phyloP scores from a whole-genome alignment of 257 asterid genomes.

The Dorcoceras hygrometricum region DNA sequence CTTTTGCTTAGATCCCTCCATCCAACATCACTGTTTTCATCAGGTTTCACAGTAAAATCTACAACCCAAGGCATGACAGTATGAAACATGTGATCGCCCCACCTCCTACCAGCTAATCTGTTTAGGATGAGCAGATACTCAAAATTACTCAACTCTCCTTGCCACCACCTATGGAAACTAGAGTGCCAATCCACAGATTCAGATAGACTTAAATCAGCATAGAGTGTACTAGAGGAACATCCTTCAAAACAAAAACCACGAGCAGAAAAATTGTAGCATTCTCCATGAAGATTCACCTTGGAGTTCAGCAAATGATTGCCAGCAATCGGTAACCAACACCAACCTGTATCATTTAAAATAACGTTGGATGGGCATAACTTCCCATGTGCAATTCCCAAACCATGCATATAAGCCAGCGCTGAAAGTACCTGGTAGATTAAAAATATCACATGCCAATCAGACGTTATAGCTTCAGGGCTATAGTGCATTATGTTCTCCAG shows the following conservation, averaged over 20 bases:
- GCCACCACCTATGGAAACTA: constrained; percentile 82
- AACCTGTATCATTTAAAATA: constrained; percentile 60
- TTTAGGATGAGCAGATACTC: constrained; percentile 85
- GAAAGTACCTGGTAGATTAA: constrained; percentile 80
- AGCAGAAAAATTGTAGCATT: constrained; percentile 26
- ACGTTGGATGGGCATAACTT: constrained; percentile 63
- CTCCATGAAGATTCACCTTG: constrained; percentile 32
- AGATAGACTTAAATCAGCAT: constrained; percentile 60
- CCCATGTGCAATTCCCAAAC: constrained; percentile 77
- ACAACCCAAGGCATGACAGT: constrained; percentile 94
- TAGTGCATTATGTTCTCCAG: constrained; percentile 71
- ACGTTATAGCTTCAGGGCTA: constrained; percentile 65
- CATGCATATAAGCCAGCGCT: constrained; percentile 77
- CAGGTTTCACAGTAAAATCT: constrained; percentile 78
- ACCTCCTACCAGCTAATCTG: constrained; percentile 87
- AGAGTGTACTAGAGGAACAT: constrained; percentile 60
- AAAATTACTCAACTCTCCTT: constrained; percentile 83
- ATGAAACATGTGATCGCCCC: constrained; percentile 94
- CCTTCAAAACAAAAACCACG: constrained; percentile 39
- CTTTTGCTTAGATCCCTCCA: constrained; percentile 96
- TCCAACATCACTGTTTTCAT: constrained; percentile 59
- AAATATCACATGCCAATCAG: constrained; percentile 70
- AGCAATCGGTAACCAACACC: constrained; percentile 79
- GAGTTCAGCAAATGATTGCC: constrained; percentile 45
- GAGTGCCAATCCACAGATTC: constrained; percentile 60